phyloP scores from a whole-genome alignment of 345 rosid species.

The Moricandia arvensis region DNA sequence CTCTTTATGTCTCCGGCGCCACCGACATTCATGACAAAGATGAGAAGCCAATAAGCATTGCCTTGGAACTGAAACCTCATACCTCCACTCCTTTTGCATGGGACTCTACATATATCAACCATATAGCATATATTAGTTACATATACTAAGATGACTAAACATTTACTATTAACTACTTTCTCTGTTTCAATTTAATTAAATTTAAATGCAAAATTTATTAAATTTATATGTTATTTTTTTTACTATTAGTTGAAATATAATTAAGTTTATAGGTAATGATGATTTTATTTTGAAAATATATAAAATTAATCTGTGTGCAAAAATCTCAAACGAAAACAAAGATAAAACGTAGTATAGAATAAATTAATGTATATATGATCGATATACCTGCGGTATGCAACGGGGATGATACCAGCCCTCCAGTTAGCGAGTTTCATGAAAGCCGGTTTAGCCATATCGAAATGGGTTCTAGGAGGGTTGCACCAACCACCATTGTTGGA shows the following conservation, averaged over 20 bases:
- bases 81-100: conserved; percentile 74
- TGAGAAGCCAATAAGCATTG: no score
- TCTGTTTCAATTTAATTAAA: no score
- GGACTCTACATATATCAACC: conserved; percentile 58
- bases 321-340: no score
- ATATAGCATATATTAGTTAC: not conserved
- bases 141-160: not conserved
- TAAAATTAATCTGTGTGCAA: no score
- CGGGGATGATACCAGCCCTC: conserved; percentile 57
- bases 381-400: conserved; percentile 64
- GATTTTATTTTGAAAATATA: no score
- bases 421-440: conserved; percentile 54
- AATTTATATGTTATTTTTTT: no score
- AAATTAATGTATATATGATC: not conserved
- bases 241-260: no score
- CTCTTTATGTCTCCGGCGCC: no score
- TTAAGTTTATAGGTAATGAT: no score
- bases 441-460: conserved; percentile 68
- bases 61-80: conserved; percentile 12
- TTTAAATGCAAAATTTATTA: no score
- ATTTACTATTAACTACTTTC: not conserved
- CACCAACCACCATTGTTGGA: conserved; percentile 77
- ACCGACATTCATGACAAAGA: no score
- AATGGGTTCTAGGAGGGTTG: conserved; percentile 66
- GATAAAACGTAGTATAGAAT: no score